Percentiles rank a stretch among this genome's conserved stretches.
These are phyloP conservation scores for Teratosphaeria nubilosa DNA, from an alignment of 2,329 filamentous ascomycete species.

Conservation along the genomic window DNA sequence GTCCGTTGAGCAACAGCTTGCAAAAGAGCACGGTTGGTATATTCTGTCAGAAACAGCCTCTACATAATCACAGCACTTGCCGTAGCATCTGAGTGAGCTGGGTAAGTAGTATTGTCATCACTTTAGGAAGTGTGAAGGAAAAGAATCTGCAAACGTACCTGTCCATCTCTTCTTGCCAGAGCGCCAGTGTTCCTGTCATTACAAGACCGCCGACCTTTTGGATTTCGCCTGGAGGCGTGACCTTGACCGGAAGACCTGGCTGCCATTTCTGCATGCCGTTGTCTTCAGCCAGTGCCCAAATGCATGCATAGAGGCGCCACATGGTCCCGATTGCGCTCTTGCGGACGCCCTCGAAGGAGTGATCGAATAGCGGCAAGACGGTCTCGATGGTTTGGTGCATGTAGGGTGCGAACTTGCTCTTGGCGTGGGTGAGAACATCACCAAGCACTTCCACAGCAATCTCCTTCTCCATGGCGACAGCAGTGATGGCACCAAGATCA, in stretches of 20 bases:
- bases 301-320: conserved; percentile 85
- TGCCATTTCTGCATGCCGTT: conserved; percentile 73
- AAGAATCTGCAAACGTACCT: conserved; percentile 55
- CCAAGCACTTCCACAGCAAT: conserved; percentile 92
- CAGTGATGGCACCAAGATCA: conserved; percentile 73
- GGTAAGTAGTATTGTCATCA: conserved; percentile 92
- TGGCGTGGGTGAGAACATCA: conserved; percentile 81
- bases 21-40: background rate
- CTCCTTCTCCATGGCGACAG: conserved; percentile 90
- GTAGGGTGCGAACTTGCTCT: conserved; percentile 68
- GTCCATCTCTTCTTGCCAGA: conserved; percentile 87
- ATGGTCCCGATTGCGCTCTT: conserved; percentile 85
- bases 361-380: conserved; percentile 70
- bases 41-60: conserved; percentile 40
- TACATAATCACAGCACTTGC: conserved; percentile 26
- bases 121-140: conserved; percentile 26
- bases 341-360: conserved; percentile 85
- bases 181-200: conserved; percentile 68
- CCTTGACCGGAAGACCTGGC: conserved; percentile 73
- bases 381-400: conserved; percentile 81
- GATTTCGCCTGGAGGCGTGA: conserved; percentile 67
- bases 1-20: conserved; percentile 27
- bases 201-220: conserved; percentile 79
- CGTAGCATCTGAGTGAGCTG: conserved; percentile 96
- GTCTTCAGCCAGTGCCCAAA: conserved; percentile 81